Evolutionary conservation across 2,329 filamentous ascomycete genomes (phyloP), one percentile per base, ranked within the genome.

Genomic region (Fusarium paranaense): DNA sequence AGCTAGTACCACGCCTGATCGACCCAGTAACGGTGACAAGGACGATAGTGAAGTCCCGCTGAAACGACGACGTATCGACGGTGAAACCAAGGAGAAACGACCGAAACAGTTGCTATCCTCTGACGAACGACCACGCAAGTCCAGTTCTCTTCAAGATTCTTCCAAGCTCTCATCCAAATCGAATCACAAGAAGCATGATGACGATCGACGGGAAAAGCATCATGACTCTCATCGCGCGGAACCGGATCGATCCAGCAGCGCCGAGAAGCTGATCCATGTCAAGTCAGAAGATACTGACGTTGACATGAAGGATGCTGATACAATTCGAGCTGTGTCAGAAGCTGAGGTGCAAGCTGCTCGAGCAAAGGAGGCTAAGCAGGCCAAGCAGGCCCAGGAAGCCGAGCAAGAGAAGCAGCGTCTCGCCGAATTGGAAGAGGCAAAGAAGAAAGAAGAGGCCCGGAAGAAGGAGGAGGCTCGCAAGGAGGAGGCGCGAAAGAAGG

Each of bases 21-120:
- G 81, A 42, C 84, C 85, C n/a, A 87, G 85, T 67, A 83, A 85
- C 22, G 83, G 82, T 2, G 88, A 90, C 16, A 90, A 88, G 74
- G 89, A 90, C 35, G 84, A 85, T 33, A 78, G 80, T 45, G 89
- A 90, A 63, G 84, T 78, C 10, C 86, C 89, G 18, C 71, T 83
- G 20, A 92, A 92, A 78, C 84, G 88, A 73, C 85, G 90, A 66
- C 89, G 89, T 37, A 77, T 92, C 4, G 90, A 92, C 67, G 76
- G 80, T 1, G 89, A 91, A 18, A 65, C 79, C 50, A 88, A 86
- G 66, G 88, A 91, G 63, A 87, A 84, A 75, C 85, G 85, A 6
- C 78, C 78, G 33, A 87, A 86, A 60, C 84, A 82, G 5, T 80
- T 81, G 33, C 78, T 81, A 6, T 86, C 87, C 0, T 83, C 86